Evolutionary conservation across 2,329 filamentous ascomycete genomes (phyloP).

Genomic region (Arthrobotrys conoides): DNA sequence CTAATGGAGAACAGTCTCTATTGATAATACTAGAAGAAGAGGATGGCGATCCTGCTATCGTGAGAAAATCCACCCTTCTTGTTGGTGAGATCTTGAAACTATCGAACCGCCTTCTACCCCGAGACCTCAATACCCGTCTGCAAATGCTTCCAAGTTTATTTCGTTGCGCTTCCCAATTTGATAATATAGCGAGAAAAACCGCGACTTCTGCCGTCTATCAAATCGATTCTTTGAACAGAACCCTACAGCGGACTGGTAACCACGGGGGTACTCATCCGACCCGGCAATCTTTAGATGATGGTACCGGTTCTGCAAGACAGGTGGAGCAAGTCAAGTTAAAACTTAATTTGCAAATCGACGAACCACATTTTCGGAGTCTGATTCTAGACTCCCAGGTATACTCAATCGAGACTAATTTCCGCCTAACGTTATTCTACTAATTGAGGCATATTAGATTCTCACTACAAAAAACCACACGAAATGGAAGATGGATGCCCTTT

Average conservation of each 20-base stretch:
- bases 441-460: slow-evolving; percentile 72
- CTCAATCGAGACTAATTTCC: not conserved
- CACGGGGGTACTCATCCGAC: slow-evolving; percentile 17
- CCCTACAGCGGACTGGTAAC: slow-evolving; percentile 78
- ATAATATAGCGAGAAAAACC: slow-evolving; percentile 77
- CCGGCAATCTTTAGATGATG: slow-evolving; percentile 64
- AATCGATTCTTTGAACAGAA: slow-evolving; percentile 96
- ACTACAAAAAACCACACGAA: slow-evolving; percentile 91
- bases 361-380: slow-evolving; percentile 74
- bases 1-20: slow-evolving; percentile 19
- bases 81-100: slow-evolving; percentile 93
- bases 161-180: slow-evolving; percentile 79
- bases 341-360: slow-evolving; percentile 75
- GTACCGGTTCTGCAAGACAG: slow-evolving; percentile 67
- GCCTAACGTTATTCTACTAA: not conserved
- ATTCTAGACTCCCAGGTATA: slow-evolving; percentile 68
- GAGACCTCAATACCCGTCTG: slow-evolving; percentile 83
- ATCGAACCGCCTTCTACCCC: slow-evolving; percentile 85
- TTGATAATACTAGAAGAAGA: slow-evolving; percentile 68
- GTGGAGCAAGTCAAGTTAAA: slow-evolving; percentile 73
- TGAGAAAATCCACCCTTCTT: slow-evolving; percentile 86
- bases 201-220: slow-evolving; percentile 95
- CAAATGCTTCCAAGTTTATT: slow-evolving; percentile 91
- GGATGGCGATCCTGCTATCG: slow-evolving; percentile 68
- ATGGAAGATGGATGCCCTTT: slow-evolving; percentile 97